Evolutionary conservation across 2,329 filamentous ascomycete genomes (phyloP).

Genomic region (Aspergillus clavatus): DNA sequence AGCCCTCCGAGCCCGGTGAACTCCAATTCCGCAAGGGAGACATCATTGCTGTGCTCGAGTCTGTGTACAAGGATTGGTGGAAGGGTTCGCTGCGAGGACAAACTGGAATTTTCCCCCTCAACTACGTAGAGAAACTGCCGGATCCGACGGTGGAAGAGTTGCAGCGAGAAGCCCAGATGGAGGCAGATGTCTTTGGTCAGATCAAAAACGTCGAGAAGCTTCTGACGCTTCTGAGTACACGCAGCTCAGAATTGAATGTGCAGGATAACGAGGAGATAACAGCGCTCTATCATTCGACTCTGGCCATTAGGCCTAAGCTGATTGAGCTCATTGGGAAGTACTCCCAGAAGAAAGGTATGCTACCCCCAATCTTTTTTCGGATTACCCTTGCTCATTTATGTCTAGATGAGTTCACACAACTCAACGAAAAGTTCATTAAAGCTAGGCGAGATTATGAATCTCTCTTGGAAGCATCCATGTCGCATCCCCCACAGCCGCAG

Average conservation of each 20-base stretch:
- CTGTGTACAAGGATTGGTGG: constrained; percentile 99
- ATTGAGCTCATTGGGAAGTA: constrained; percentile 99
- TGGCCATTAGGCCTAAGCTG: constrained; percentile 91
- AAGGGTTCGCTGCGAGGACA: constrained; percentile 90
- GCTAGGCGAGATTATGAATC: constrained; percentile 93
- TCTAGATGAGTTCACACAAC: constrained; percentile 90
- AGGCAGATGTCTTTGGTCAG: constrained; percentile 71
- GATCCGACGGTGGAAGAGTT: constrained; percentile 93
- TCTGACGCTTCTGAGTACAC: constrained; percentile 84
- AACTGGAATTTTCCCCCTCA: constrained; percentile 95
- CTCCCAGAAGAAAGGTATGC: constrained; percentile 96
- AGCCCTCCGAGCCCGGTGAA: constrained; percentile 88
- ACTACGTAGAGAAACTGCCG: constrained; percentile 96
- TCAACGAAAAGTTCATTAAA: constrained; percentile 99
- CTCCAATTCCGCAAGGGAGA: constrained; percentile 95
- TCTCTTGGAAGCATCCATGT: constrained; percentile 93
- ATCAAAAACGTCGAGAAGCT: constrained; percentile 76
- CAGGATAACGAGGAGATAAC: constrained; percentile 98
- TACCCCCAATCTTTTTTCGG: neutral
- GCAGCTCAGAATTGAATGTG: constrained; percentile 70
- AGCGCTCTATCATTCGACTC: constrained; percentile 80
- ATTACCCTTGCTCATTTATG: constrained; percentile 11
- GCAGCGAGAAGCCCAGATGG: constrained; percentile 93
- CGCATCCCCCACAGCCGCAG: constrained; percentile 75
- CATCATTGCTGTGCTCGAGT: constrained; percentile 93